A percentile compares a stretch with the other conserved stretches of the same genome.
These are phyloP conservation scores for Pythium utonaiense DNA, from an alignment of 352 stramenopile genomes.

Conservation along the genomic window DNA sequence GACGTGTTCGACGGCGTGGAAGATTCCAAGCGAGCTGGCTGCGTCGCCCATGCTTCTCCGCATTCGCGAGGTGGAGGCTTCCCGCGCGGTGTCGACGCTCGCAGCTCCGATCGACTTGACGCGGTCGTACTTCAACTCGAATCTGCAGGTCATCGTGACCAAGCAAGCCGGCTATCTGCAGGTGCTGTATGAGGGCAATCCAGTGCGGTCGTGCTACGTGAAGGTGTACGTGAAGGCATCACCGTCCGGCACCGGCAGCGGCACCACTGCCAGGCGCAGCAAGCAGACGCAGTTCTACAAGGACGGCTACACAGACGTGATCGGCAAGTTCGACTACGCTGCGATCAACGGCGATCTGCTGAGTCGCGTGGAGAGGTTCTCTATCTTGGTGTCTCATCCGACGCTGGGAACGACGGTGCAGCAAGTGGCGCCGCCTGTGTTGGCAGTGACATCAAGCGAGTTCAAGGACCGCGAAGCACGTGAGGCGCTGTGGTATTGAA, in stretches of 20 bases:
- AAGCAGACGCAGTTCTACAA: conserved; percentile 60
- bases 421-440: conserved; percentile 39
- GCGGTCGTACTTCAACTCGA: conserved; percentile 46
- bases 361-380: conserved; percentile 39
- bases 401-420: conserved; percentile 39
- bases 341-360: conserved; percentile 49
- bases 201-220: conserved; percentile 54
- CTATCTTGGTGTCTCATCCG: conserved; percentile 46
- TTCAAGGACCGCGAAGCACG: conserved; percentile 21
- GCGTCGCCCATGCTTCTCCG: conserved; percentile 48
- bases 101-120: conserved; percentile 37
- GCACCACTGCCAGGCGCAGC: too few relatives aligned
- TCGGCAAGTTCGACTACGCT: conserved; percentile 72
- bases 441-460: conserved; percentile 28
- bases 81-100: conserved; percentile 24
- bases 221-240: conserved; percentile 56
- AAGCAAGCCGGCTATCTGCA: conserved; percentile 51
- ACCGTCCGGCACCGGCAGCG: not conserved
- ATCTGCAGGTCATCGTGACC: conserved; percentile 36
- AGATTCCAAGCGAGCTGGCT: conserved; percentile 20
- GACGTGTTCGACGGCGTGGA: conserved; percentile 7
- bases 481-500: conserved; percentile 20
- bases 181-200: conserved; percentile 36
- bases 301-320: conserved; percentile 76
- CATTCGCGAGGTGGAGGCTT: conserved; percentile 27